A percentile compares a stretch with the other conserved stretches of the same genome.
These are phyloP conservation scores for Pseudotulostoma volvatum DNA, from an alignment of 495 filamentous ascomycete species.

Conservation along the genomic window DNA sequence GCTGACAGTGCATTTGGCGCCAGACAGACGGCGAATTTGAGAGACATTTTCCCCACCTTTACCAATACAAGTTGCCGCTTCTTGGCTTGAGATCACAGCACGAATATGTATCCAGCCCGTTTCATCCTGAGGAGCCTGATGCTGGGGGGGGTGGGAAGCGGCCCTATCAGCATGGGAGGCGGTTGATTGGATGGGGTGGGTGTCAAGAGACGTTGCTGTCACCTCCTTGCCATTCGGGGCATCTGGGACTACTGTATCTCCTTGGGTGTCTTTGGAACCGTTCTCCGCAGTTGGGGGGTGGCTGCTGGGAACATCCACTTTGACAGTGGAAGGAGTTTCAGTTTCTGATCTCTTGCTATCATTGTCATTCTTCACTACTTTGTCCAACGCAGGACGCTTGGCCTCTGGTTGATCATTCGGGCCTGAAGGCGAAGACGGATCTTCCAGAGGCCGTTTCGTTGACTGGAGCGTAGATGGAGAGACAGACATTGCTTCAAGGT, in stretches of 20 bases:
- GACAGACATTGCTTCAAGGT: conserved; percentile 37
- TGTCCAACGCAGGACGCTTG: conserved; percentile 91
- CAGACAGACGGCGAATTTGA: conserved; percentile 76
- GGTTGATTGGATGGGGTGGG: conserved; percentile 52
- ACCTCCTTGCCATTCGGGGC: conserved; percentile 38
- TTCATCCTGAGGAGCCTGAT: conserved; percentile 56
- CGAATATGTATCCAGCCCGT: conserved; percentile 93
- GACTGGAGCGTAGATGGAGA: conserved; percentile 46
- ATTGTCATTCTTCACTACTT: conserved; percentile 54
- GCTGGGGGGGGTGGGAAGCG: conserved; percentile 33
- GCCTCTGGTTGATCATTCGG: conserved; percentile 87
- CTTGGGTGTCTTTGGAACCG: conserved; percentile 34
- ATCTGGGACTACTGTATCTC: conserved; percentile 60
- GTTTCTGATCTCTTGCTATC: conserved; percentile 23
- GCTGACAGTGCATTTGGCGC: conserved; percentile 95
- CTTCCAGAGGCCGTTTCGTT: conserved; percentile 89
- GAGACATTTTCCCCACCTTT: conserved; percentile 98
- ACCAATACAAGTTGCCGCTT: conserved; percentile 94
- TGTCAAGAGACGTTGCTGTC: conserved; percentile 19
- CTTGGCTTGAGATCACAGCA: conserved; percentile 86
- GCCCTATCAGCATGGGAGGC: conserved; percentile 38
- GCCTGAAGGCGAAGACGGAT: conserved; percentile 84
- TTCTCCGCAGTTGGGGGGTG: conserved; percentile 17
- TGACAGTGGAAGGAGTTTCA: conserved; percentile 32
- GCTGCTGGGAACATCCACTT: conserved; percentile 6